Evolutionary conservation across 2,329 filamentous ascomycete species (phyloP), one percentile per base, ranked within the genome.

Genomic region (Penicillium sp.): DNA sequence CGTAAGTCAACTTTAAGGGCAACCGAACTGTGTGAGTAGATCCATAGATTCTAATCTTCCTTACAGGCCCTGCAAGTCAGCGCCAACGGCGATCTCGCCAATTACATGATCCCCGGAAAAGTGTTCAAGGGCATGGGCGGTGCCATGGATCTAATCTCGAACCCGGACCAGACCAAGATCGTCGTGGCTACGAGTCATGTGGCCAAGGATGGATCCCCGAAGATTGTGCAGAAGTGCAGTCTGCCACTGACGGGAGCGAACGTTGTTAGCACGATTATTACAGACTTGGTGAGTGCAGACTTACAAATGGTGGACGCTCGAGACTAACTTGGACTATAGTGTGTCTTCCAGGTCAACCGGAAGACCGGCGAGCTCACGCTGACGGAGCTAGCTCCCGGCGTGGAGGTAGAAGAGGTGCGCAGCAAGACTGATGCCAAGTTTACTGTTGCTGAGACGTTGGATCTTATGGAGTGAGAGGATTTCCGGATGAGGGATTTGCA

Each of bases 31-130:
- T 10, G 4, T 7, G 4, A 3, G 4, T 39, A 5, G 4, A 6
- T 3, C 7, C 1, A 25, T 17, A 12, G 47, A 39, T 35, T 11
- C 34, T 42, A 31, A 15, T 37, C 4, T 37, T 3, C 57, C 39
- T 12, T 53, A 53, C 51, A 67, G 55, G 89, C 91, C 1, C 86
- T 94, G 65, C 90, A 96, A 78, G 91, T 95, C 22, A 89, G 86
- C 64, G 90, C 90, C 0, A 82, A 84, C 2, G 91, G 91, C 28
- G 91, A 96, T 72, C 78, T 96, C 55, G 91, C 91, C 48, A 95
- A 95, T 77, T 96, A 91, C 82, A 95, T 95, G 89, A 90, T 96
- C 63, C 91, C 91, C 0, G 91, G 91, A 25, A 95, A 94, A 76
- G 86, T 91, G 11, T 74, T 92, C 77, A 95, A 95, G 82, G 91